These are phyloP conservation scores for Lecanosticta acicola DNA, from an alignment of 2,329 filamentous ascomycete species.

Conservation along the genomic window DNA sequence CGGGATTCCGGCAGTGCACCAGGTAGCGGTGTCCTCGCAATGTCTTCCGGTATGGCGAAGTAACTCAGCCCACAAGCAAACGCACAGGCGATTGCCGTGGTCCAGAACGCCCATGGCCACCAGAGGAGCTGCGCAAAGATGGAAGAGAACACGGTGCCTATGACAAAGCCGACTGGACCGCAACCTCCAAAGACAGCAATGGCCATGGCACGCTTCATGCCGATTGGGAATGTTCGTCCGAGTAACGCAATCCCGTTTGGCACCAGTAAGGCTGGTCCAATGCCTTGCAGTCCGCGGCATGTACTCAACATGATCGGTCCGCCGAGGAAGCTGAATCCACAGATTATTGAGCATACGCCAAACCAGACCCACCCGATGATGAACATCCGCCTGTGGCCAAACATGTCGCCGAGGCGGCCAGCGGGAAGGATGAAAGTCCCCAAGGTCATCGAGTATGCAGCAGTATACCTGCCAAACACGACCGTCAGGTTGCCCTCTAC, in stretches of 20 bases:
- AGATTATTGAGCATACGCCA: slow-evolving; percentile 35
- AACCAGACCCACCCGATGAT: slow-evolving; percentile 37
- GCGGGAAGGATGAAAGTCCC: slow-evolving; percentile 42
- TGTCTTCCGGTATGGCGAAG: slow-evolving; percentile 22
- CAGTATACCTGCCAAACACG: slow-evolving; percentile 35
- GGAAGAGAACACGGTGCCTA: slow-evolving; percentile 29
- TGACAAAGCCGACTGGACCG: slow-evolving; percentile 31
- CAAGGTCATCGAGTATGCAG: slow-evolving; percentile 37
- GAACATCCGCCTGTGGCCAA: slow-evolving; percentile 38
- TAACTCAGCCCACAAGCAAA: slow-evolving; percentile 15
- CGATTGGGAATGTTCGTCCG: slow-evolving; percentile 30
- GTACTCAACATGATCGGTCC: slow-evolving; percentile 32
- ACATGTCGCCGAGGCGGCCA: slow-evolving; percentile 39
- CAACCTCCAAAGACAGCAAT: slow-evolving; percentile 34
- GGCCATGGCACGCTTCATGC: slow-evolving; percentile 33
- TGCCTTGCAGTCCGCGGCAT: slow-evolving; percentile 36
- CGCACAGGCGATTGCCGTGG: slow-evolving; percentile 20
- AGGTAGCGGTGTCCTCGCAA: slow-evolving; percentile 4
- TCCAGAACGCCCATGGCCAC: slow-evolving; percentile 30
- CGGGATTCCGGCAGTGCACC: slow-evolving; percentile 1
- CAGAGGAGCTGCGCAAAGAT: slow-evolving; percentile 30
- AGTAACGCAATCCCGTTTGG: slow-evolving; percentile 35
- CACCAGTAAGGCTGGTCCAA: slow-evolving; percentile 34
- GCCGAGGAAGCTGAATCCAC: slow-evolving; percentile 34
- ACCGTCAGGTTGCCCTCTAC: slow-evolving; percentile 36